These are phyloP conservation scores for Fusarium miscanthi DNA, from an alignment of 2,329 filamentous ascomycete genomes.

Conservation along the genomic window DNA sequence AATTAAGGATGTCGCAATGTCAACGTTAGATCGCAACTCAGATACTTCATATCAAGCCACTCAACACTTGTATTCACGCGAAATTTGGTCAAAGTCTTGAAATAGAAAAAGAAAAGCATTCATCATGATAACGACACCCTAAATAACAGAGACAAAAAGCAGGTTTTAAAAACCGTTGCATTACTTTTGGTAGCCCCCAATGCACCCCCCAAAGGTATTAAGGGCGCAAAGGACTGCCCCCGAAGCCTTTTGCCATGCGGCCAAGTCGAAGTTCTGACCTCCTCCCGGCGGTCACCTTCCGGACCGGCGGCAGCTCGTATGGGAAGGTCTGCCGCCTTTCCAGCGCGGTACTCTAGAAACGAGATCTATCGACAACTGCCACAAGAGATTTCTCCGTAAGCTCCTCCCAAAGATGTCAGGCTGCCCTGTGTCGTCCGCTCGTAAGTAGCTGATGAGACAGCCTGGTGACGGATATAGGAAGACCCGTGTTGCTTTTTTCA, in stretches of 20 bases:
- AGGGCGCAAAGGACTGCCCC: constrained; percentile 54
- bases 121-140: constrained; percentile 52
- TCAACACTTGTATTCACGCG: not conserved
- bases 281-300: constrained; percentile 46
- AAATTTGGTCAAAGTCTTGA: not conserved
- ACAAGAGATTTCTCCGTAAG: constrained; percentile 50
- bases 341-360: constrained; percentile 51
- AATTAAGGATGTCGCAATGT: not conserved
- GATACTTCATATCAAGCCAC: not conserved
- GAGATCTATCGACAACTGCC: constrained; percentile 56
- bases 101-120: constrained; percentile 42
- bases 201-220: constrained; percentile 50
- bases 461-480: constrained; percentile 41
- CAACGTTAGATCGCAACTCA: not conserved
- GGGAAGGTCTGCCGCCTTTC: constrained; percentile 33
- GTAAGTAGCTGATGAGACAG: constrained; percentile 36
- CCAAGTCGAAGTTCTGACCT: constrained; percentile 46
- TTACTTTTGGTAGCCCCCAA: constrained; percentile 57
- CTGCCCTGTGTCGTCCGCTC: constrained; percentile 41
- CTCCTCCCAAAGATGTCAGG: constrained; percentile 47
- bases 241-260: constrained; percentile 52
- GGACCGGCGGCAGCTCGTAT: constrained; percentile 41
- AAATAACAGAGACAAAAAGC: constrained; percentile 52
- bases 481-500: constrained; percentile 38
- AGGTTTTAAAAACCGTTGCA: constrained; percentile 52